Evolutionary conservation across 1,284 basidiomycete species (phyloP), one percentile per base, ranked within the genome.

Genomic region (Phellinidium pouzarii): DNA sequence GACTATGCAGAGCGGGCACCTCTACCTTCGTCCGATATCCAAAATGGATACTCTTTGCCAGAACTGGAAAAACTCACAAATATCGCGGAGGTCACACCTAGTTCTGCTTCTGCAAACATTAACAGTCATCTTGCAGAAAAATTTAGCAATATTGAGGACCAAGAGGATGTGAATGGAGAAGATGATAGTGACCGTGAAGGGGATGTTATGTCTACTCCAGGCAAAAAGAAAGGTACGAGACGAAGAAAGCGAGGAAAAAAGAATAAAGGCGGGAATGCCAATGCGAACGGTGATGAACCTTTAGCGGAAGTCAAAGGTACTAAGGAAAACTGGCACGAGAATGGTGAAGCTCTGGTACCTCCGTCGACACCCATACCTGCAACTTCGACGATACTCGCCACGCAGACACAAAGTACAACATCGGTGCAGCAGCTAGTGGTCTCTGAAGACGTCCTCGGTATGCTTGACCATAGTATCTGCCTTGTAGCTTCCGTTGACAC

Each of bases 381-480:
- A 11, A 65, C 70, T 7, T 64, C 64, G 3, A 47, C 68, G 34
- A 65, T 66, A 20, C 58, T 64, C 25, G 61, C 62, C 40, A 55
- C 65, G 22, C 65, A 65, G 3, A 59, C 20, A 59, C 4, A 46
- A 55, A 6, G 56, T 59, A 37, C 44, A 46, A 36, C 68, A 58
- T 59, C 67, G 59, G 70, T 66, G 60, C 74, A 64, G 0, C 48
- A 50, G 8, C 64, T 84, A 41, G 64, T 81, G 3, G 85, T 94
- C 5, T 90, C 90, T 1, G 91, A 93, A 52, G 78, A 75, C 1
- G 73, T 93, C 45, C 77, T 93, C 43, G 91, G 91, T 90, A 63
- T 62, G 80, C 42, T 48, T 34, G 23, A 3, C 46, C 41, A 11
- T 48, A 23, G 43, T 43, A 29, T 52, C 38, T 19, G 37, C 12